A percentile compares a stretch with the other conserved stretches of the same genome.
phyloP scores from a whole-genome alignment of 306 rosid species.

The Begonia fuchsioides region DNA sequence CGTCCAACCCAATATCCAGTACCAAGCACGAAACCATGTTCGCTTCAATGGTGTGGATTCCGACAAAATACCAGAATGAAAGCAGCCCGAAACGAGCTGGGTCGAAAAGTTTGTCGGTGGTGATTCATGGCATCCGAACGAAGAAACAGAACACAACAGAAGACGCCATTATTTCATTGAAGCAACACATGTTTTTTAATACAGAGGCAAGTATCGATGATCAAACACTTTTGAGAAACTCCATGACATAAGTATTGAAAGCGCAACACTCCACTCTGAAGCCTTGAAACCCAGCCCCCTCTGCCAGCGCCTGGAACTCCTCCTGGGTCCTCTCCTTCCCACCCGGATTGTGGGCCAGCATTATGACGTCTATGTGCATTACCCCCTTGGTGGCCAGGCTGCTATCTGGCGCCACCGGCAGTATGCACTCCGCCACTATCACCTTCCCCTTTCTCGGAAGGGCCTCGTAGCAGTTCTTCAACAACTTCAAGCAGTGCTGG shows the following conservation, averaged over 20 bases:
- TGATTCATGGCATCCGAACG: no score
- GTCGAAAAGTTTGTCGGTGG: no score
- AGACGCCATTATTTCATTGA: no score
- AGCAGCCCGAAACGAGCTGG: no score
- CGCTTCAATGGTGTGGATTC: no score
- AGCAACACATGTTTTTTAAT: no score
- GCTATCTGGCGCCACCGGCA: constrained; percentile 64
- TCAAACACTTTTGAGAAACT: constrained; percentile 49
- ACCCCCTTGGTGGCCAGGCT: constrained; percentile 77
- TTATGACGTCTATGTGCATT: constrained; percentile 59
- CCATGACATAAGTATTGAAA: constrained; percentile 66
- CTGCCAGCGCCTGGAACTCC: constrained; percentile 67
- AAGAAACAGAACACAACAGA: no score
- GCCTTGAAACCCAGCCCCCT: constrained; percentile 62
- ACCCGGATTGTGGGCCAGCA: constrained; percentile 85
- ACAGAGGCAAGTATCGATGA: no score
- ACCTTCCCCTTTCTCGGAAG: constrained; percentile 67
- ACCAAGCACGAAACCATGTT: no score
- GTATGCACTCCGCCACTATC: constrained; percentile 88
- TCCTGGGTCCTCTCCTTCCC: constrained; percentile 84
- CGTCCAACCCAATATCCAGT: no score
- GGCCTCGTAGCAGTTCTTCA: constrained; percentile 71
- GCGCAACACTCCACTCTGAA: constrained; percentile 41
- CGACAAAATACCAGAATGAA: no score
- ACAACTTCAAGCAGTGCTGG: constrained; percentile 60